Evolutionary conservation across 2,329 filamentous ascomycete genomes (phyloP), one percentile per base, ranked within the genome.

Genomic region (Pyricularia pennisetigena): DNA sequence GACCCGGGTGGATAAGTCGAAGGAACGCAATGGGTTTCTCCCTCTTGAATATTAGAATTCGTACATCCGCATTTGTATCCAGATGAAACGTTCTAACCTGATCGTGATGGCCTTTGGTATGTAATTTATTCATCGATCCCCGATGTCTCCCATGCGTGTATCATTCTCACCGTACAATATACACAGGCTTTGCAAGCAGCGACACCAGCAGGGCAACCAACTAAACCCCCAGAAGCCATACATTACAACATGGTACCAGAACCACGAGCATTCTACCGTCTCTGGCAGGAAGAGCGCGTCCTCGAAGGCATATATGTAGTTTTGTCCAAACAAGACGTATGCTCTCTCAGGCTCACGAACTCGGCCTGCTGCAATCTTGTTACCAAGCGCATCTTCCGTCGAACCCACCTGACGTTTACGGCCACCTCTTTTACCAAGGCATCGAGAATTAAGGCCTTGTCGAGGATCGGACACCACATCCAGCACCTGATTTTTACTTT

Each of bases 401-500:
- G 88, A 78, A 83, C 90, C 75, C 83, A 86, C 74, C 78, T 92
- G 75, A 91, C 86, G 73, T 93, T 94, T 79, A 86, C 86, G 32
- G 82, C 91, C 66, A 90, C 85, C 74, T 89, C 89, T 69, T 94
- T 97, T 76, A 93, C 91, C 67, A 89, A 88, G 73, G 86, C 89
- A 35, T 85, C 87, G 71, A 86, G 90, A 66, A 83, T 95, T 72
- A 87, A 90, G 70, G 92, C 92, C 28, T 83, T 97, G 68, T 86
- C 88, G 69, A 85, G 91, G 70, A 88, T 97, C 73, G 93, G 93
- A 69, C 88, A 88, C 72, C 87, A 94, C 77, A 86, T 96, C 73
- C 88, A 92, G 78, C 89, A 89, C 69, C 82, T 97, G 67, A 91
- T 86, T 69, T 96, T 97, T 80, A 84, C 83, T 75, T 85, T 96